These are phyloP conservation scores for Amanita molliuscula DNA, from an alignment of 768 basidiomycete species.

Conservation along the genomic window DNA sequence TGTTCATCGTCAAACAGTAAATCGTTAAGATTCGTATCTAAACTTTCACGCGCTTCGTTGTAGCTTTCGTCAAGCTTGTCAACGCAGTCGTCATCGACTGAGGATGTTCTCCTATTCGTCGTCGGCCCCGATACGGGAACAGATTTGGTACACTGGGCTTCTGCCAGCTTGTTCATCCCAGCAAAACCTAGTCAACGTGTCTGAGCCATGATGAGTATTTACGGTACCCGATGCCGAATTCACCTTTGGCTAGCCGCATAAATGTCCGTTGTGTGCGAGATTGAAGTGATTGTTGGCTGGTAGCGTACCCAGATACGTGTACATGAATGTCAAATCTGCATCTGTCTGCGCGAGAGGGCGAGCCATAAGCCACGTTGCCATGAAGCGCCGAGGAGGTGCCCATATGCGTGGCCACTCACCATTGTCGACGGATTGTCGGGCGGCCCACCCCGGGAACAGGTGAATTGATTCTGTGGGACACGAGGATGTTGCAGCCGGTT, in stretches of 20 bases:
- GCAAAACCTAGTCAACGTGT: slow-evolving; percentile 49
- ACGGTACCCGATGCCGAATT: slow-evolving; percentile 1
- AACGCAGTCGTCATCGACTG: slow-evolving; percentile 43
- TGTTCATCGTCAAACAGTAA: slow-evolving; percentile 3
- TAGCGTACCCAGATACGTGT: slow-evolving; percentile 70
- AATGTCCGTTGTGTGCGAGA: slow-evolving; percentile 69
- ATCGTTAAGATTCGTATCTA: slow-evolving; percentile 6
- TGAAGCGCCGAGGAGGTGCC: background rate
- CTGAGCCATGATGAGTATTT: background rate
- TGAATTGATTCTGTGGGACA: slow-evolving; percentile 31
- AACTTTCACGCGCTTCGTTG: slow-evolving; percentile 21
- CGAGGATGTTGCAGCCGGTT: background rate
- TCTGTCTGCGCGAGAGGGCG: slow-evolving; percentile 9
- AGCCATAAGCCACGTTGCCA: background rate
- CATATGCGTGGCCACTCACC: background rate
- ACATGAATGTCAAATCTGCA: slow-evolving; percentile 59
- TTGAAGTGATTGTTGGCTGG: slow-evolving; percentile 46
- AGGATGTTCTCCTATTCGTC: slow-evolving; percentile 16
- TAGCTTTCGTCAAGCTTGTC: slow-evolving; percentile 47
- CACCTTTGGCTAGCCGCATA: slow-evolving; percentile 69
- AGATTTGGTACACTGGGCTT: slow-evolving; percentile 10
- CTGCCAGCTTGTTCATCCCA: slow-evolving; percentile 51
- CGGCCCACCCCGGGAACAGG: slow-evolving; percentile 80
- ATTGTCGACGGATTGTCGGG: slow-evolving; percentile 30
- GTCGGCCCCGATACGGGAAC: background rate